Base-by-base conservation (phyloP, 2,329 filamentous ascomycete genomes). In the Aspergillus amoenus region DNA sequence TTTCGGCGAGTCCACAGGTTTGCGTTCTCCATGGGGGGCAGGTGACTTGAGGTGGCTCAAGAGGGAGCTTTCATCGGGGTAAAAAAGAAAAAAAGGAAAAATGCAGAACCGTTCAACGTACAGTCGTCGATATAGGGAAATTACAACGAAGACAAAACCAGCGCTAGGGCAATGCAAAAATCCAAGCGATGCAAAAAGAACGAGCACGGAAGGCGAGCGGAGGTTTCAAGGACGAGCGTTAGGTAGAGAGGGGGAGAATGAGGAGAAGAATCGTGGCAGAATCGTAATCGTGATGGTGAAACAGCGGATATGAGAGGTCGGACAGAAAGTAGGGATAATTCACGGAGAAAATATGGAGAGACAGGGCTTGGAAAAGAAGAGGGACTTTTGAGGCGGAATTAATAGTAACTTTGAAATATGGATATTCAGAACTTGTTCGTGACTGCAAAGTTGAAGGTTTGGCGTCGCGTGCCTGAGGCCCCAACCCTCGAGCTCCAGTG, bases 1-100 rank as follows among this genome's bases (percentile, higher is more conserved):
- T 76, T 75, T 69, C 77, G 75, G 66, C 77, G 73, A 67, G 75
- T 80, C 78, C 78, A 80, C 70, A 78, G 66, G 69, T 79, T 79
- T 71, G 77, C 77, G 73, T 78, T 78, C 75, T 79, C 77, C 77
- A 79, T 79, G 67, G 70, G 69, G 66, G 68, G 56, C 50, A 50
- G 21, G 66, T 62, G 69, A 62, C 66, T 65, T 51, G 62, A 67
- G 66, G 67, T 66, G 65, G 70, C 70, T 70, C 69, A 67, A 67
- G 69, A 68, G 66, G 59, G 65, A 73, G 68, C 70, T 68, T 65
- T 73, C 72, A 74, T 74, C 66, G 68, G 72, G 63, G 63, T 64
- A 48, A 24, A 45, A 51, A 50, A 55, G 40, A 21, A 46, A 53
- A 54, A 56, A 43, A 49, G 42, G 44, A 55, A 55, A 55, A 39